These are phyloP conservation scores for Rhynchosporium agropyri DNA, from an alignment of 2,329 filamentous ascomycete genomes.

Conservation along the genomic window DNA sequence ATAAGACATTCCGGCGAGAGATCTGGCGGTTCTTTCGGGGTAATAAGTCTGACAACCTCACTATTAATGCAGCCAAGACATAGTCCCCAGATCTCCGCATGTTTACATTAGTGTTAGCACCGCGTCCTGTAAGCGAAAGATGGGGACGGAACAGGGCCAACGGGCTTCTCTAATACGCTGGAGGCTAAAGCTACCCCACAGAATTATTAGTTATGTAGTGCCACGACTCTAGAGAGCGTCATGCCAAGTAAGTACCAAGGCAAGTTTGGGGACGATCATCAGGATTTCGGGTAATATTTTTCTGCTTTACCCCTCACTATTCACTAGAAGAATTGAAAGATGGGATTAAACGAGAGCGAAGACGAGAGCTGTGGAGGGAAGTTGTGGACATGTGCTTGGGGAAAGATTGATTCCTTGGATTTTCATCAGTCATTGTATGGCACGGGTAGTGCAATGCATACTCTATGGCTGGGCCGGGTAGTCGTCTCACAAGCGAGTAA, in stretches of 20 bases:
- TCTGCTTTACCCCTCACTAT: not conserved
- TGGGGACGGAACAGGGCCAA: not conserved
- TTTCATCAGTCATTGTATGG: not conserved
- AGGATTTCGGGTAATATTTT: not conserved
- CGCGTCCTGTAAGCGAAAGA: not conserved
- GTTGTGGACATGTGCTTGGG: no score
- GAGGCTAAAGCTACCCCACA: not conserved
- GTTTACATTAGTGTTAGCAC: not conserved
- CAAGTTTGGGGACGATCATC: not conserved
- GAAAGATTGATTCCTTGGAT: not conserved
- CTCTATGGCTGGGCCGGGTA: not conserved
- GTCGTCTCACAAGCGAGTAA: constrained; percentile 1
- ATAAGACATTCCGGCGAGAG: not conserved
- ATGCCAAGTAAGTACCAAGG: constrained; percentile 1
- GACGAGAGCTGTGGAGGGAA: no score
- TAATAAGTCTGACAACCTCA: not conserved
- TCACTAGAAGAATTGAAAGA: no score
- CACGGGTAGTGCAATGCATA: not conserved
- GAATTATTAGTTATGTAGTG: not conserved
- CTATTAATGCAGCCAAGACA: constrained; percentile 3
- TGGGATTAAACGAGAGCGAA: no score
- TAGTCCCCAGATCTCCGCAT: not conserved
- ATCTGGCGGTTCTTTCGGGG: constrained; percentile 2
- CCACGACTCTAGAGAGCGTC: not conserved
- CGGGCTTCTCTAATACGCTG: not conserved